phyloP scores from a whole-genome alignment of 176 grass and related monocot species.

The Eleusine coracana region DNA sequence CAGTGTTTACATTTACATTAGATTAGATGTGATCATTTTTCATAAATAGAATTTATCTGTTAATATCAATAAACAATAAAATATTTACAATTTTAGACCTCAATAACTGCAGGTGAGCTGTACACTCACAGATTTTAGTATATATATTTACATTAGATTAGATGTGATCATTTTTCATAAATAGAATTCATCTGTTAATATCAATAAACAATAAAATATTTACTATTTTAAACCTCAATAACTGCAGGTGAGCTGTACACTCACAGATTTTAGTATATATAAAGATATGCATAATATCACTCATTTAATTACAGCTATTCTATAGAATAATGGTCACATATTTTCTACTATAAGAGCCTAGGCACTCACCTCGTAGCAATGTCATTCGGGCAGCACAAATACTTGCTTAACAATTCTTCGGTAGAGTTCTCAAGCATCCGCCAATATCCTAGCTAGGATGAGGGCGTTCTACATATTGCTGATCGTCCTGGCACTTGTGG shows the following conservation, averaged over 20 bases:
- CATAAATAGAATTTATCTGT: neutral
- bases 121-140: neutral
- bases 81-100: neutral
- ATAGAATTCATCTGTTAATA: neutral
- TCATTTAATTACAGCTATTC: neutral
- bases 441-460: neutral
- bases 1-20: neutral
- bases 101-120: neutral
- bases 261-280: neutral
- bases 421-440: neutral
- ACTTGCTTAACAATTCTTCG: neutral
- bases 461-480: neutral
- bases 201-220: neutral
- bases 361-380: neutral
- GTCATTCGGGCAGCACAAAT: neutral
- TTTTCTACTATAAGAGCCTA: slow-evolving; percentile 8
- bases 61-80: neutral
- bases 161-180: neutral
- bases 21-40: neutral
- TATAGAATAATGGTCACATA: neutral
- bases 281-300: neutral
- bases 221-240: neutral
- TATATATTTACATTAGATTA: neutral
- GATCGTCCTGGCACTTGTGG: neutral
- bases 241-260: neutral